These are phyloP conservation scores for Fusarium armeniacum DNA, from an alignment of 2,329 filamentous ascomycete genomes.

Conservation along the genomic window DNA sequence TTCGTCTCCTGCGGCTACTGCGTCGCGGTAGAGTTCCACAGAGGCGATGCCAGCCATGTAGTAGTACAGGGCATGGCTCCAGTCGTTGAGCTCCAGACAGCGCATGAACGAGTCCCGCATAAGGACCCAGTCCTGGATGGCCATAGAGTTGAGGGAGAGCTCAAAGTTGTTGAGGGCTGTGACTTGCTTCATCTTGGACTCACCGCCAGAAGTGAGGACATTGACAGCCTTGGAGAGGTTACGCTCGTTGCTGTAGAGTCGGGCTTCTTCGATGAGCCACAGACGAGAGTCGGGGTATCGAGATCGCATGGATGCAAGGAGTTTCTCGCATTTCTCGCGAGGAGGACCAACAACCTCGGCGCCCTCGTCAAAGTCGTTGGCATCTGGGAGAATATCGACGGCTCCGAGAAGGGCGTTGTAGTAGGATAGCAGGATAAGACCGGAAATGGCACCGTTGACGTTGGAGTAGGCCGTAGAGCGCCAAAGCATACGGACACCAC, in stretches of 20 bases:
- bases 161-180: slow-evolving; percentile 89
- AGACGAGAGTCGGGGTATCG: slow-evolving; percentile 86
- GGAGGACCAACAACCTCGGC: slow-evolving; percentile 80
- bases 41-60: slow-evolving; percentile 86
- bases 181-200: slow-evolving; percentile 87
- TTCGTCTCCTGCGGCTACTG: slow-evolving; percentile 55
- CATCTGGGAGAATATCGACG: slow-evolving; percentile 84
- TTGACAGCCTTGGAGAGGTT: slow-evolving; percentile 76
- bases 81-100: slow-evolving; percentile 86
- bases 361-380: slow-evolving; percentile 66
- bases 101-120: slow-evolving; percentile 81
- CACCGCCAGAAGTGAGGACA: slow-evolving; percentile 70
- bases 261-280: slow-evolving; percentile 90
- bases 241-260: slow-evolving; percentile 77
- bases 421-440: slow-evolving; percentile 83
- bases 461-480: slow-evolving; percentile 87
- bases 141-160: slow-evolving; percentile 82
- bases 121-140: slow-evolving; percentile 79
- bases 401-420: slow-evolving; percentile 90
- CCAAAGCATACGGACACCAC: slow-evolving; percentile 90
- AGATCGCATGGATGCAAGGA: slow-evolving; percentile 80
- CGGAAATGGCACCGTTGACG: slow-evolving; percentile 92
- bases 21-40: slow-evolving; percentile 83
- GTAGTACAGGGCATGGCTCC: slow-evolving; percentile 91
- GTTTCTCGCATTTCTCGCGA: slow-evolving; percentile 71